Base-by-base conservation (phyloP, 73 alveolate genomes). In the Blepharisma japonicum region DNA sequence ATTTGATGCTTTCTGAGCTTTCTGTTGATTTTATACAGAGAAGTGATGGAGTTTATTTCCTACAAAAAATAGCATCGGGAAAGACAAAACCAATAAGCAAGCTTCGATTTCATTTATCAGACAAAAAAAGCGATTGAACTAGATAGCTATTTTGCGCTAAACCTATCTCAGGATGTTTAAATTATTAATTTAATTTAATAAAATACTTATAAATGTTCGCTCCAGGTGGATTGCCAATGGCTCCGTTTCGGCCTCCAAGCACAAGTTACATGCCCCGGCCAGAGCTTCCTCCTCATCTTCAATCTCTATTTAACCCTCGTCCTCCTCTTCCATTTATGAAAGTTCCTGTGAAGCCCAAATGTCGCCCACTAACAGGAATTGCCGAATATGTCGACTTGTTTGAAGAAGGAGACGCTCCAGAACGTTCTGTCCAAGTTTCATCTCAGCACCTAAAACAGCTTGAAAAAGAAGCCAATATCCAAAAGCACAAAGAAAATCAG, bases 211-310 rank as follows among this genome's bases (percentile, higher is more conserved):
- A 20, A 61, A 61, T 61, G 74, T 61, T 61, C 5, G 23, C 23
- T 25, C 74, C 74, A 18, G 74, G 74, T 2, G 74, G 74, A 20
- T 39, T 39, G 18, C 11, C 49, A 8, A 61, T 61, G 74, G 74
- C 74, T 18, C 74, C 74, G 18, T 61, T 61, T 61, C 74, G 74
- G 18, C 74, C 74, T 61, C 49, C 74, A 25, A 61, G 49, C 23
- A 61, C 74, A 45, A 70, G 32, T 4, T 70, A 70, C 66, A 45
- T 70, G 80, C 80, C 95, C 39, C 88, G 81, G 81, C 93, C 95
- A 51, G 98, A 92, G 76, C 80, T 92, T 74, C 98, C 98, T 38
- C 96, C 96, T 20, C 98, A 92, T 89, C 81, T 92, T n/a, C 83
- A 90, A 68, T 89, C 91, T 49, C 86, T 92, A 51, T 92, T 92